A percentile compares a stretch with the other conserved stretches of the same genome.
These are phyloP conservation scores for Narthecium ossifragum DNA, from an alignment of 106 monocot genomes.

Conservation along the genomic window DNA sequence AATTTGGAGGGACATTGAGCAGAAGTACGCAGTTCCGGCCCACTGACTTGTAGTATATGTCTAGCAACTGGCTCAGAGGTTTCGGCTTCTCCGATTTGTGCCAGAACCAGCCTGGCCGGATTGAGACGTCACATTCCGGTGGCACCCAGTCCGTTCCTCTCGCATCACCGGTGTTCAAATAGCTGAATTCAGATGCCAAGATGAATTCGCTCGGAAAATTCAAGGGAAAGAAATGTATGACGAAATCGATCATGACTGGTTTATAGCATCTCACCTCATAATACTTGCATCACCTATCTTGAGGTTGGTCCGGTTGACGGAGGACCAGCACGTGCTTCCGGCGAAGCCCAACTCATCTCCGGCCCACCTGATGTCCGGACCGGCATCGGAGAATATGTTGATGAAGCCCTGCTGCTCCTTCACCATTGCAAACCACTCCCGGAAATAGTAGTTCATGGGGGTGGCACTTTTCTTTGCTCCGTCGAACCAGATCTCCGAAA, in stretches of 20 bases:
- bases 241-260: no score
- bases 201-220: background rate
- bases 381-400: constrained; percentile 94
- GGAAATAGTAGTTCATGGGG: constrained; percentile 83
- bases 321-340: constrained; percentile 75
- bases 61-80: constrained; percentile 39
- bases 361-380: constrained; percentile 82
- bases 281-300: constrained; percentile 55
- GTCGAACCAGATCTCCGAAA: constrained; percentile 91
- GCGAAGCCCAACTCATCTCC: constrained; percentile 79
- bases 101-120: constrained; percentile 93
- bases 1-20: constrained; percentile 80
- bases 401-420: constrained; percentile 72
- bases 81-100: constrained; percentile 63
- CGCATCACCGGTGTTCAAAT: constrained; percentile 62
- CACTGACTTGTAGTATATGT: constrained; percentile 91
- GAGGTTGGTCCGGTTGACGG: constrained; percentile 50
- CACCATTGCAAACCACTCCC: constrained; percentile 64
- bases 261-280: constrained; percentile 35
- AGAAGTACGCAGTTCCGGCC: constrained; percentile 88
- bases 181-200: constrained; percentile 42
- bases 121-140: constrained; percentile 90
- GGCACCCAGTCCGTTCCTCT: constrained; percentile 82
- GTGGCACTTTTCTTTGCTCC: constrained; percentile 86
- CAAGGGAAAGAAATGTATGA: background rate